These are phyloP conservation scores for Arthroderma sp. DNA, from an alignment of 2,329 filamentous ascomycete genomes.

Conservation along the genomic window DNA sequence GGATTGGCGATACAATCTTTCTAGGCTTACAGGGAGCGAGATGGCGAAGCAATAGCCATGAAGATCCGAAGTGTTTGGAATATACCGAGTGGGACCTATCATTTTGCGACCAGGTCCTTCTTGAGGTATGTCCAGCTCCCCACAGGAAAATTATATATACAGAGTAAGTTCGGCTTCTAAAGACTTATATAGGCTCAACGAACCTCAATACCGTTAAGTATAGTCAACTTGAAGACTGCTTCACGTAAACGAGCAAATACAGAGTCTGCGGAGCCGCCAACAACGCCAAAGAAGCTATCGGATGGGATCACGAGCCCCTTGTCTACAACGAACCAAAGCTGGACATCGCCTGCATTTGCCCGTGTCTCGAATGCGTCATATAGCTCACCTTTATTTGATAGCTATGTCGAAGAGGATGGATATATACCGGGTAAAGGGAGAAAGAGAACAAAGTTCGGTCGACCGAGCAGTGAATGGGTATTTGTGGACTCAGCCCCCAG, in stretches of 20 bases:
- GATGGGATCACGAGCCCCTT: neutral
- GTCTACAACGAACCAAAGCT: constrained; percentile 26
- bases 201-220: neutral
- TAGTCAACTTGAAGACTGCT: neutral
- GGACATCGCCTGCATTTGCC: constrained; percentile 67
- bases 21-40: constrained; percentile 57
- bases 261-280: neutral
- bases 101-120: constrained; percentile 29
- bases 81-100: constrained; percentile 46
- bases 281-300: neutral
- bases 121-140: constrained; percentile 24
- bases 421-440: constrained; percentile 48
- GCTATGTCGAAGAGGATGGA: constrained; percentile 56
- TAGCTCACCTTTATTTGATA: constrained; percentile 52
- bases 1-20: constrained; percentile 64
- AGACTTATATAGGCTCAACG: neutral
- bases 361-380: constrained; percentile 60
- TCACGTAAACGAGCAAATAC: neutral
- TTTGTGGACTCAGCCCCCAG: constrained; percentile 61
- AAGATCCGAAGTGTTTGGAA: constrained; percentile 18
- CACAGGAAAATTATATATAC: neutral
- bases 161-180: neutral
- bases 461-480: constrained; percentile 59
- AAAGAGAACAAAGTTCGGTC: constrained; percentile 59
- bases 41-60: constrained; percentile 45